Evolutionary conservation across 2,329 filamentous ascomycete species (phyloP).

Genomic region (Coniochaeta sp.): DNA sequence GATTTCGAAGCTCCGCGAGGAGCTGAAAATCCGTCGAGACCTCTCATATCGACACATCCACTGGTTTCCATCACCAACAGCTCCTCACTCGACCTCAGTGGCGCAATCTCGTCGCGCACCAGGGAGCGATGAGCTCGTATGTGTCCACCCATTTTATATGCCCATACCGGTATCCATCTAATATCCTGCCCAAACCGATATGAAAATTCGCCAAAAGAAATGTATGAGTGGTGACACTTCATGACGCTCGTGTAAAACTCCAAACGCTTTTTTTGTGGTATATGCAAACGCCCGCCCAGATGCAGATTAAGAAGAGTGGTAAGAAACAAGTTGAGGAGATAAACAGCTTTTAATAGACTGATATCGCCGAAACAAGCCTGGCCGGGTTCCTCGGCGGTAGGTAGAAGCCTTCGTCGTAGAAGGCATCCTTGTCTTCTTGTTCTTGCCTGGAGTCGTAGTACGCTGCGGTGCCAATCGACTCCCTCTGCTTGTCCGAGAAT

Average conservation of each 20-base stretch:
- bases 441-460: constrained; percentile 25
- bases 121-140: constrained; percentile 6
- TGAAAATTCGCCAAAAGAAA: constrained; percentile 3
- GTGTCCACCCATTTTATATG: not conserved
- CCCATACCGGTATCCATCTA: not conserved
- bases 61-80: not conserved
- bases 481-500: constrained; percentile 50
- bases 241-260: constrained; percentile 5
- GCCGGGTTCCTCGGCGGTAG: constrained; percentile 42
- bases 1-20: not conserved
- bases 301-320: constrained; percentile 12
- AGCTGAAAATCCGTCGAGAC: not conserved
- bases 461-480: constrained; percentile 23
- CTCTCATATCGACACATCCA: not conserved
- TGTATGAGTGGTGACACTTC: constrained; percentile 5
- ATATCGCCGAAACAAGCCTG: constrained; percentile 46
- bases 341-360: constrained; percentile 39
- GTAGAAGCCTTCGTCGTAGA: constrained; percentile 48
- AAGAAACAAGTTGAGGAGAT: constrained; percentile 1
- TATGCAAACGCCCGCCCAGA: constrained; percentile 18
- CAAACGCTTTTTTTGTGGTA: constrained; percentile 1
- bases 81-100: constrained; percentile 8
- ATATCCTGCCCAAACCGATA: not conserved
- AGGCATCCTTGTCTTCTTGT: constrained; percentile 31
- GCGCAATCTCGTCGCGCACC: not conserved